Evolutionary conservation across 306 rosid genomes (phyloP).

Genomic region (Abrus pulchellus): DNA sequence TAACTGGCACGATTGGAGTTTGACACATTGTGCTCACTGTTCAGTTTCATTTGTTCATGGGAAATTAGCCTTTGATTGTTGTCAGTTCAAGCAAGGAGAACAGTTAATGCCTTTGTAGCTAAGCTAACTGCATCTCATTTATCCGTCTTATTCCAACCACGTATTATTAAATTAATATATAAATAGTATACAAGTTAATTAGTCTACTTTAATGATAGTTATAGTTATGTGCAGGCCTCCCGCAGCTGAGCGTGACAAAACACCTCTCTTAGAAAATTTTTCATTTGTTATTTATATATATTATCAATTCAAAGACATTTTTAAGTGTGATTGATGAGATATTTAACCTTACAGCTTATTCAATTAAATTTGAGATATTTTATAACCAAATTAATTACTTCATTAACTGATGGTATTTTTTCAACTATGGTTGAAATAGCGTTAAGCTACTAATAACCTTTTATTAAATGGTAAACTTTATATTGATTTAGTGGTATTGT

Average conservation of each 20-base stretch:
- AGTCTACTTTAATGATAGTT: not conserved
- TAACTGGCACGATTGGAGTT: not conserved
- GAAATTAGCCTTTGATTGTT: not conserved
- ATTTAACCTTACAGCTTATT: too few species aligned
- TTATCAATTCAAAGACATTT: too few species aligned
- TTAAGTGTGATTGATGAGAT: too few species aligned
- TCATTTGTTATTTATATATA: too few species aligned
- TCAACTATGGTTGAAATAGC: too few species aligned
- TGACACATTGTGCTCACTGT: not conserved
- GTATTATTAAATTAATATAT: not conserved
- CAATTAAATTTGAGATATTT: too few species aligned
- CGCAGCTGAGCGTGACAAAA: not conserved
- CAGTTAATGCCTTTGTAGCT: not conserved
- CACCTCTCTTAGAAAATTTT: not conserved
- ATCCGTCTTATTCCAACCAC: slow-evolving; percentile 14
- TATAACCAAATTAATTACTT: too few species aligned
- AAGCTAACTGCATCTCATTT: slow-evolving; percentile 6
- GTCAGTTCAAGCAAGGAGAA: slow-evolving; percentile 19
- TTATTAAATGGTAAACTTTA: too few species aligned
- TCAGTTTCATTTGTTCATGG: not conserved
- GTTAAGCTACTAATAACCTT: too few species aligned
- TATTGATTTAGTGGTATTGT: too few species aligned
- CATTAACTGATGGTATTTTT: too few species aligned
- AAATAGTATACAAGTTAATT: not conserved
- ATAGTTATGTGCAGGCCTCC: not conserved